Base-by-base conservation (phyloP, 768 basidiomycete species). In the Sarcomyxa edulis region DNA sequence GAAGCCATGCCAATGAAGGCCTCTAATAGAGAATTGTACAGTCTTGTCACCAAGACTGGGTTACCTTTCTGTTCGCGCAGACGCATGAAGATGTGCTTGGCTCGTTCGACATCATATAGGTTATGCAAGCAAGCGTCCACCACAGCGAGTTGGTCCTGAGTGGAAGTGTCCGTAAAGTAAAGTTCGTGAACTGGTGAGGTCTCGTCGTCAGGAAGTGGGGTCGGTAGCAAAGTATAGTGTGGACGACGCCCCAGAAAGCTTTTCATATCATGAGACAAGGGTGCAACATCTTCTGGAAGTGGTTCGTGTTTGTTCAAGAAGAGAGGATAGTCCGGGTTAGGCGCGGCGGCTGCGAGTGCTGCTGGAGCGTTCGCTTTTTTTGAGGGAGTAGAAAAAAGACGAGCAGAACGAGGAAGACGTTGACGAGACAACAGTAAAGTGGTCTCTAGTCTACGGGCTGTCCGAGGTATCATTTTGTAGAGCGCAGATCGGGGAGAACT, bases 81-180 rank as follows among this genome's bases (percentile, higher is more conserved):
- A 7, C 71, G 67, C 32, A 78, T 73, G 46, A 93, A 91, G 16
- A 94, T 73, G 25, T 66, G 63, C 46, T 77, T 77, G 6, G 91
- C 91, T 5, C 92, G 83, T 0, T 72, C 67, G 0, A 92, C 78
- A 54, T 92, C 87, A 55, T 83, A 78, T 2, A 76, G 52, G 45
- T 84, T 76, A 55, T 83, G 72, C 9, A 94, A 61, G 54, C 92
- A 94, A 4, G 89, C 87, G 48, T 86, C 81, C 61, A 94, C 85
- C 46, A 94, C 73, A 0, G 85, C 78, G 8, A 88, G 55, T 39
- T 75, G 67, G 55, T 91, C 86, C 51, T 80, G 75, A 0, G 81
- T 77, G 0, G 62, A 56, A 0, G 86, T 76, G 54, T 86, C 76
- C 4, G 73, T 68, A 58, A 78, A 88, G 61, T 75, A 77, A 35